Percentiles rank a stretch among this genome's conserved stretches.
These are phyloP conservation scores for Cladophialophora bantiana DNA, from an alignment of 2,329 filamentous ascomycete species.

Conservation along the genomic window DNA sequence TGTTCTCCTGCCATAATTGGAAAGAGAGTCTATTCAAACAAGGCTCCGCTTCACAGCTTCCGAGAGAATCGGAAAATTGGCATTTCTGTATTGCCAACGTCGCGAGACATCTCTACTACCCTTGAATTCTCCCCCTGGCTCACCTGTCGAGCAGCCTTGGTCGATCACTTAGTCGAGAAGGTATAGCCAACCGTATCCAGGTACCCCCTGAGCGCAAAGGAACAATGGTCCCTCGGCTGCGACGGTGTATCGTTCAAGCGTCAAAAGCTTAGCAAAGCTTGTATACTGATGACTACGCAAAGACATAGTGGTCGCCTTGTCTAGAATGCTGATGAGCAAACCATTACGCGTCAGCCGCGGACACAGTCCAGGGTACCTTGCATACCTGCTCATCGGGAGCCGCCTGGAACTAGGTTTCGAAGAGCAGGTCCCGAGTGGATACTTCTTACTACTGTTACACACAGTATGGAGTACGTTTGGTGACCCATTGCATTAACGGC, in stretches of 20 bases:
- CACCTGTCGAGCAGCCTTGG: too few species aligned
- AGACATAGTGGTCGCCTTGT: background rate
- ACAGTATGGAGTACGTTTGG: background rate
- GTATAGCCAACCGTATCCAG: background rate
- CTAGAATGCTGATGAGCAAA: background rate
- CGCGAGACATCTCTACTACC: background rate
- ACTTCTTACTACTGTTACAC: too few species aligned
- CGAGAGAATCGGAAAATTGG: background rate
- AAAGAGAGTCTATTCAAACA: background rate
- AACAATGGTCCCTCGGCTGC: background rate
- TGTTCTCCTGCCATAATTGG: background rate
- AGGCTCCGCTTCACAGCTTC: background rate
- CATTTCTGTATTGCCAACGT: background rate
- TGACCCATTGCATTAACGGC: too few species aligned
- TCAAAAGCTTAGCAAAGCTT: slow-evolving; percentile 19
- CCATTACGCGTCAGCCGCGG: background rate
- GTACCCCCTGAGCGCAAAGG: background rate
- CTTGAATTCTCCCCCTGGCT: too few species aligned
- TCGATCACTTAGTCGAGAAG: too few species aligned
- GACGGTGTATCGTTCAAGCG: slow-evolving; percentile 17
- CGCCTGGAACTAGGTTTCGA: background rate
- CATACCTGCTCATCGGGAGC: background rate
- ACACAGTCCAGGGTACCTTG: slow-evolving; percentile 3
- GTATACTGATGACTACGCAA: slow-evolving; percentile 15
- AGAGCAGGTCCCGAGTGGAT: background rate